Evolutionary conservation across 371 early-diverging fungal species (phyloP).

Genomic region (Amoeboaphelidium occidentale): DNA sequence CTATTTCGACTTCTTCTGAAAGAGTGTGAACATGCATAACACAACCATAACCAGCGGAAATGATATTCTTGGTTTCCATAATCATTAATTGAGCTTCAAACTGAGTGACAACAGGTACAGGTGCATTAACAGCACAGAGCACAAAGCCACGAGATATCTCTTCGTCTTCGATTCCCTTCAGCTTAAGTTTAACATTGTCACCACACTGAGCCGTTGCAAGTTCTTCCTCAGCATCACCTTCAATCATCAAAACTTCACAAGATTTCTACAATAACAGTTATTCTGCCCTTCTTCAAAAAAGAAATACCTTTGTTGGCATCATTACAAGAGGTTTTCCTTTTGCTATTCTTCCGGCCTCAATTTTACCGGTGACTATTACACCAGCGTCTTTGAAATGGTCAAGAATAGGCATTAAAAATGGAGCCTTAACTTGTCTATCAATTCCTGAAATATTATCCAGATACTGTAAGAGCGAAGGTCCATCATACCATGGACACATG

Average conservation of each 20-base stretch:
- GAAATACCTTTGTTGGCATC: slow-evolving; percentile 68
- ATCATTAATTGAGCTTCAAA: slow-evolving; percentile 76
- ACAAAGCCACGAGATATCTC: slow-evolving; percentile 68
- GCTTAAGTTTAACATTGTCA: slow-evolving; percentile 71
- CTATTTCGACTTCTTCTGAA: slow-evolving; percentile 59
- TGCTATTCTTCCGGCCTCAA: slow-evolving; percentile 72
- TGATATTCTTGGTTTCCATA: slow-evolving; percentile 77
- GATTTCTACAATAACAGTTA: slow-evolving; percentile 4
- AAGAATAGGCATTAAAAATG: slow-evolving; percentile 74
- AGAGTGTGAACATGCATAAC: slow-evolving; percentile 49
- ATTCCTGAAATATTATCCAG: slow-evolving; percentile 47
- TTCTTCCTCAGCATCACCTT: slow-evolving; percentile 55
- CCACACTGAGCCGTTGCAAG: slow-evolving; percentile 51
- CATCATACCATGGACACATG: slow-evolving; percentile 51
- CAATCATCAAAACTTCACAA: slow-evolving; percentile 54
- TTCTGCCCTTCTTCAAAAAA: neutral
- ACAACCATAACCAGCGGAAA: slow-evolving; percentile 57
- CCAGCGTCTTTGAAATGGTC: slow-evolving; percentile 95
- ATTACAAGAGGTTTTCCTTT: slow-evolving; percentile 54
- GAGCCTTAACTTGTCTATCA: slow-evolving; percentile 60
- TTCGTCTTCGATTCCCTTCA: slow-evolving; percentile 83
- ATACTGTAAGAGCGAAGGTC: slow-evolving; percentile 73
- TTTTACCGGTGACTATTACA: slow-evolving; percentile 75
- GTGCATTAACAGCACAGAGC: slow-evolving; percentile 44
- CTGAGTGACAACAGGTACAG: slow-evolving; percentile 39